Evolutionary conservation across 2,329 filamentous ascomycete genomes (phyloP), one percentile per base, ranked within the genome.

Genomic region (Epicoccum nigrum): DNA sequence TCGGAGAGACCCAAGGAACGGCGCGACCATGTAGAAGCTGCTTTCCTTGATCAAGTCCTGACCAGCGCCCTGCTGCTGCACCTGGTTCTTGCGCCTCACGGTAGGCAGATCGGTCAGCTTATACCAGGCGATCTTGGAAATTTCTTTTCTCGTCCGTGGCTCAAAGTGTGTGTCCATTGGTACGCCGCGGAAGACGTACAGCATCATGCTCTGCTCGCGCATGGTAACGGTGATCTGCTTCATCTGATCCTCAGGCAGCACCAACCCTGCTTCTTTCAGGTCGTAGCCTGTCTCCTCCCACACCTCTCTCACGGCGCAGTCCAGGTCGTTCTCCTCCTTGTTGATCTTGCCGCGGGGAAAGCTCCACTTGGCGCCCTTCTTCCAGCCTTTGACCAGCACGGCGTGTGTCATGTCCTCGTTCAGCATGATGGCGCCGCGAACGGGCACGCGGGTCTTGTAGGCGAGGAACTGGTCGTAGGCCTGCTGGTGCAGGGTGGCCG

Each of bases 301-400:
- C 4, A 96, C 93, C 69, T 99, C 94, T 43, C 94, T 86, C 43
- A 97, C 83, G 19, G 95, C 94, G 73, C 95, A 99, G 69, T 94
- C 92, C 48, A 97, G 76, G 67, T 99, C 93, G 53, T 90, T 86
- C 73, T 99, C 94, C 65, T 96, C 90, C 75, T 96, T 96, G 79
- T 97, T 97, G 76, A 99, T 97, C 77, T 99, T 99, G 31, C 94
- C 95, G 42, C 93, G 81, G 0, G 94, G 94, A 52, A 99, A 99
- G 71, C 92, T 96, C 94, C 94, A 99, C 69, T 88, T 93, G 11
- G 93, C 89, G 27, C 88, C 87, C 72, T 96, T 97, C 79, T 97
- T 99, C 91, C 92, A 99, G 13, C 94, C 95, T 70, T 96, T 95
- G 53, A 99, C 95, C 34, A 99, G 80, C 12, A 99, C 85, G 0